Percentiles rank a stretch among this genome's conserved stretches.
phyloP scores from a whole-genome alignment of 306 rosid species.

The Styphnolobium japonicum region DNA sequence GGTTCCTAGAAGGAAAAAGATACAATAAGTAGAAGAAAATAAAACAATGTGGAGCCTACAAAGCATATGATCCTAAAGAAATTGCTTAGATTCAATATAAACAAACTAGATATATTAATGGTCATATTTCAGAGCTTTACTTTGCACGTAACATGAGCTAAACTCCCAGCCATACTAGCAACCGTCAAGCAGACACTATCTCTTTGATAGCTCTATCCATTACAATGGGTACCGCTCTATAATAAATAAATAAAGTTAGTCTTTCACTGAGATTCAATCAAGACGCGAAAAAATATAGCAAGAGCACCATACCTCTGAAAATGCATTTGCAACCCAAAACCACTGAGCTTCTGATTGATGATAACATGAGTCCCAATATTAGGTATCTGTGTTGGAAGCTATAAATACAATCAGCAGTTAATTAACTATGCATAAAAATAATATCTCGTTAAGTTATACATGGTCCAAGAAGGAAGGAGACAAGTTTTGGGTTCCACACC shows the following conservation, averaged over 20 bases:
- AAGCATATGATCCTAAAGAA: neutral
- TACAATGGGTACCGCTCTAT: conserved; percentile 83
- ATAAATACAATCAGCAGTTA: conserved; percentile 24
- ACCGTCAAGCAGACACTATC: conserved; percentile 88
- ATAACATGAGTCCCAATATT: conserved; percentile 80
- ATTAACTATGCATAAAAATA: conserved; percentile 8
- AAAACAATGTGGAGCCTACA: neutral
- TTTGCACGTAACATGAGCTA: conserved; percentile 99
- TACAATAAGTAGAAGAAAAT: neutral
- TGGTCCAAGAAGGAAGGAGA: neutral
- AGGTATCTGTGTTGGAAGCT: conserved; percentile 78
- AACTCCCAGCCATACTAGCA: conserved; percentile 94
- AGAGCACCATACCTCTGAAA: conserved; percentile 76
- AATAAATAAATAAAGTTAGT: conserved; percentile 23
- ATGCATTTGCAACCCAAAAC: conserved; percentile 73
- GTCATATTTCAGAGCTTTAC: conserved; percentile 49
- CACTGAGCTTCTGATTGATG: conserved; percentile 77
- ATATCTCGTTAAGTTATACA: neutral
- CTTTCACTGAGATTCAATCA: neutral
- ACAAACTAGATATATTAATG: neutral
- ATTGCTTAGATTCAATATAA: neutral
- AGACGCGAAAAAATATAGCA: neutral
- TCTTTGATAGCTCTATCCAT: conserved; percentile 97
- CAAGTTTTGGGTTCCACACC: conserved; percentile 39
- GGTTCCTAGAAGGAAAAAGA: conserved; percentile 70